Evolutionary conservation across 225 moss, liverwort and hornwort species (phyloP).

Genomic region (Sphagnum contortum): DNA sequence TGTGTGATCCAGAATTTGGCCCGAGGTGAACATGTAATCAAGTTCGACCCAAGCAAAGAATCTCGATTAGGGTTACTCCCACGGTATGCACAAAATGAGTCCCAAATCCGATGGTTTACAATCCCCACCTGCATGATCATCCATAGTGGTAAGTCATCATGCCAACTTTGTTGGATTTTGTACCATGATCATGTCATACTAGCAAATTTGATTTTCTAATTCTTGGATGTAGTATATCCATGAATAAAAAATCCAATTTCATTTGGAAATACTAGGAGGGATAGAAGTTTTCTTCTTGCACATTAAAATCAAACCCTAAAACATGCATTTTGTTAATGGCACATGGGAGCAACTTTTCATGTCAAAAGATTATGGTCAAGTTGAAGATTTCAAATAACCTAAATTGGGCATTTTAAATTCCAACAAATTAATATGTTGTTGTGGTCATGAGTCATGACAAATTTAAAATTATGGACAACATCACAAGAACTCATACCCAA

Average conservation of each 20-base stretch:
- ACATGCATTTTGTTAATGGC: not conserved
- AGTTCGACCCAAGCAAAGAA: constrained; percentile 51
- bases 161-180: too few species aligned
- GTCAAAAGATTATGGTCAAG: too few species aligned
- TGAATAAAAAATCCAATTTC: not conserved
- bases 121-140: constrained; percentile 53
- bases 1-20: constrained; percentile 11
- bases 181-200: not conserved
- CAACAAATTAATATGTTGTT: not conserved
- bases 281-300: too few species aligned
- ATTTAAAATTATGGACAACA: not conserved
- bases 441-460: not conserved
- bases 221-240: not conserved
- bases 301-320: too few species aligned
- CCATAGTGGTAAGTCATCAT: constrained; percentile 49
- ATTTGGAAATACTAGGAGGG: not conserved
- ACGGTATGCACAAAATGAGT: constrained; percentile 62
- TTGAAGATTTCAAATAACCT: too few species aligned
- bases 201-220: too few species aligned
- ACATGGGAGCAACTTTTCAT: not conserved
- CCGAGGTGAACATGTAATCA: constrained; percentile 31
- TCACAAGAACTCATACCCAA: too few species aligned
- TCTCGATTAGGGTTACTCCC: constrained; percentile 73
- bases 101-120: constrained; percentile 76
- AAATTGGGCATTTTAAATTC: too few species aligned